Base-by-base conservation (phyloP, 2,329 filamentous ascomycete species). In the Coniochaeta sp. region DNA sequence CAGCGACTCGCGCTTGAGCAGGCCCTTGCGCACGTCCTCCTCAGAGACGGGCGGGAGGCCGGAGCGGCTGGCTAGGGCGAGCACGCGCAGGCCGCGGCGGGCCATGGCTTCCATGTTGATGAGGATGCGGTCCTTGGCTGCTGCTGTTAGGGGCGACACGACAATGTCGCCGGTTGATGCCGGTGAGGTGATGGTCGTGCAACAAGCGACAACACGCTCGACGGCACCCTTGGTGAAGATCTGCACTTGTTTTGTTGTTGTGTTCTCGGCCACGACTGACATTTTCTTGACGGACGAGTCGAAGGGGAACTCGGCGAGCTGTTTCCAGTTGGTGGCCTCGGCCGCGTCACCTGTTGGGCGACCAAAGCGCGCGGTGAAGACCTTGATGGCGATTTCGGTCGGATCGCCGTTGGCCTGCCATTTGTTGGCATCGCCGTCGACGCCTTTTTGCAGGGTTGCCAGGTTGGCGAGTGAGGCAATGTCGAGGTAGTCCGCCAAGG, bases 261-360 rank as follows among this genome's bases (percentile, higher is more conserved):
- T 65, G 42, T 62, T 57, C 9, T 63, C 60, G 67, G 85, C 87
- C 26, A 88, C 77, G 48, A 89, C 85, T 32, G 83, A 85, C 86
- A 89, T 89, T 53, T 84, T 78, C 70, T 89, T 89, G 66, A 85
- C 79, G 32, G 81, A 80, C 0, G 85, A 88, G 63, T 89, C 85
- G 60, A 89, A 89, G 2, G 85, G 85, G 51, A 85, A 85, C 60
- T 89, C 86, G 1, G 81, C 77, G 9, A 86, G 59, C 42, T 84
- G 67, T 32, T 68, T 48, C 60, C 58, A 61, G 38, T 66, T 18
- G 65, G 63, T 20, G 64, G 59, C 8, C 71, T 35, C 30, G 22
- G 28, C 47, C 13, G 28, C 2, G 47, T 53, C 16, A 75, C 61
- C 76, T 77, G 49, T 70, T 74, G n/a, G n/a, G 53, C 76, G 74